Base-by-base conservation (phyloP, 2,329 filamentous ascomycete species). In the Anthostomella pinea region DNA sequence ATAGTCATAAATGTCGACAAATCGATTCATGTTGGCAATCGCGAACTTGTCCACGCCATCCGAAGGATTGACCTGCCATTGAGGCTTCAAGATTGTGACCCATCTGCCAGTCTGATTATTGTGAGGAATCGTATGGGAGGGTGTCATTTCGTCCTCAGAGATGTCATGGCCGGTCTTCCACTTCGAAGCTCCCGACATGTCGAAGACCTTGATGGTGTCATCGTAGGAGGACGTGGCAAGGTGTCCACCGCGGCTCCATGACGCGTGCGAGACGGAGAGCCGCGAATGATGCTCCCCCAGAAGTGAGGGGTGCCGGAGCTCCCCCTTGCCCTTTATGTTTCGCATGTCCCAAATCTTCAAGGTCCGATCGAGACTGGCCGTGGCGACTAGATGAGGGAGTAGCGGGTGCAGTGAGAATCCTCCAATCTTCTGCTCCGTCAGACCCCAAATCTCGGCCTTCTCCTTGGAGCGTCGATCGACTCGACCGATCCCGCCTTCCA, bases 1-100 rank as follows among this genome's bases (percentile, higher is more conserved):
- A 0, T 81, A 75, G 1, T 84, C 85, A 59, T 85, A 98, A 1
- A 98, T 77, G 56, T 98, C 93, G 2, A 97, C 87, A 52, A 96
- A 97, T 2, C 93, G 80, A 58, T 95, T 95, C 93, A 97, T 97
- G 52, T 97, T 98, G 1, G 87, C 93, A 39, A 98, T 91, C 16
- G 81, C 86, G 53, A 98, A 89, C 43, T 91, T 88, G 46, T 95
- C 83, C 5, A 94, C 80, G 6, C 83, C 82, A 40, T 93, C 87
- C 21, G 74, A 67, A 0, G 93, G 91, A 29, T 77, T 74, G 20
- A 77, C 70, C 61, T 98, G 93, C 93, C 93, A 98, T 52, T 95
- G 88, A 0, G 60, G 93, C 75, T 73, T 94, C 58, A 73, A 61
- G 21, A 77, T 95, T 0, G 88, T 95, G 0, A 96, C 89, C 88